These are phyloP conservation scores for Cercospora sojina DNA, from an alignment of 2,329 filamentous ascomycete genomes.

Conservation along the genomic window DNA sequence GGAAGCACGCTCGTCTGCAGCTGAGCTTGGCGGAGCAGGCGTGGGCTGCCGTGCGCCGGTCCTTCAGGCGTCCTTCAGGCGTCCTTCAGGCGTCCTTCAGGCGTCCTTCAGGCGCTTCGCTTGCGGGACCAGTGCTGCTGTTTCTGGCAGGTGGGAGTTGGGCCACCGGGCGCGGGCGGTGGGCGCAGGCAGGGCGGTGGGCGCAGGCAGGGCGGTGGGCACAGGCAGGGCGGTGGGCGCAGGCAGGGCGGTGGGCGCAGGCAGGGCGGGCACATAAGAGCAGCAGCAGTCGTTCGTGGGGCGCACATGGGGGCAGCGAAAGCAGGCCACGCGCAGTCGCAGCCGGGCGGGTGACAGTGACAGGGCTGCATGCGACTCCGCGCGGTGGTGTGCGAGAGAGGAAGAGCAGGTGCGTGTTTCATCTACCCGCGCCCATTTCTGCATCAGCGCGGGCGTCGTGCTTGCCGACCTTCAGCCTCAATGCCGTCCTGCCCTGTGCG, in stretches of 20 bases:
- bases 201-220: background rate
- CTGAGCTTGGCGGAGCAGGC: background rate
- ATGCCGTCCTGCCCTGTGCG: background rate
- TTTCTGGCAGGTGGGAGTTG: background rate
- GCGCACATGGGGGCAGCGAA: background rate
- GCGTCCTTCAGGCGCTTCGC: background rate
- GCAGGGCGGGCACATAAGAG: background rate
- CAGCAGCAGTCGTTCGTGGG: background rate
- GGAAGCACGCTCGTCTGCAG: background rate
- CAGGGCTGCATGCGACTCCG: constrained; percentile 1
- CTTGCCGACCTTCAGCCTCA: background rate
- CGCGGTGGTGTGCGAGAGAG: background rate
- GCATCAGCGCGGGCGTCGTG: background rate
- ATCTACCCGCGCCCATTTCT: background rate
- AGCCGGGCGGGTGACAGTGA: background rate
- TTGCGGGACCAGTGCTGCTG: background rate
- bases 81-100: no score
- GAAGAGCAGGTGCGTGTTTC: background rate
- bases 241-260: background rate
- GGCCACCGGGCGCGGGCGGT: background rate
- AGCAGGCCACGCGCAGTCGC: background rate
- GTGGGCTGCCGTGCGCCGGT: background rate
- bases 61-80: background rate
- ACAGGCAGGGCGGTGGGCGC: background rate
- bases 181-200: background rate